Base-by-base conservation (phyloP, 2,329 filamentous ascomycete species). In the Cladosporium oxysporum region DNA sequence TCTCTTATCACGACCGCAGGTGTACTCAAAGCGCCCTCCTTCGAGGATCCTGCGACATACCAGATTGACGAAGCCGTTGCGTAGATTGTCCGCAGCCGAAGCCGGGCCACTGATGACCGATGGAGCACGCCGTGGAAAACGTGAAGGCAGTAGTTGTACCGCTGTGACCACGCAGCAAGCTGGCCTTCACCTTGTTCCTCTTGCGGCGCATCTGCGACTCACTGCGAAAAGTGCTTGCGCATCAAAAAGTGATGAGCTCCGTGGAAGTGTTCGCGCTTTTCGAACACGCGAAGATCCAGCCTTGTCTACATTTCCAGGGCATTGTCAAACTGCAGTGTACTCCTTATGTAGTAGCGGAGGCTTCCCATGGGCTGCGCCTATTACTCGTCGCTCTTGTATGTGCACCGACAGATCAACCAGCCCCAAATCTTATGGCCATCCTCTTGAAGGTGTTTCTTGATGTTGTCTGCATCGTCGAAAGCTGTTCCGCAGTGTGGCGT, bases 331-430 rank as follows among this genome's bases (percentile, higher is more conserved):
- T 52, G 31, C 14, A 68, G 41, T 3, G 49, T 59, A 10, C 64
- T n/a, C n/a, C 66, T 31, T 3, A 66, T 67, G 11, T 58, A 14
- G 26, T n/a, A 53, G 41, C 57, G 62, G 4, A 69, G 66, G 44
- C 67, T 64, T 2, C 5, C 7, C 44, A 69, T 66, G 62, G 65
- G 68, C 12, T 58, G 50, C 7, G n/a, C 12, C 69, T 66, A 71
- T 21, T 67, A 63, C 7, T 55, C 62, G 26, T 69, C 66, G 44
- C 59, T 68, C 23, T 60, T 28, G 53, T 70, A 71, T 6, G 60
- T 68, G 26, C 66, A 67, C 10, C 70, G 64, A 35, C 71, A 69
- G 62, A 70, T 67, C n/a, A 68, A 64, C 55, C 57, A 70, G 41
- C 69, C 68, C 68, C 67, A 71, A 35, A 62, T 66, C 26, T 67